These are phyloP conservation scores for Ulota crispa DNA, from an alignment of 225 moss, liverwort and hornwort genomes.

Conservation along the genomic window DNA sequence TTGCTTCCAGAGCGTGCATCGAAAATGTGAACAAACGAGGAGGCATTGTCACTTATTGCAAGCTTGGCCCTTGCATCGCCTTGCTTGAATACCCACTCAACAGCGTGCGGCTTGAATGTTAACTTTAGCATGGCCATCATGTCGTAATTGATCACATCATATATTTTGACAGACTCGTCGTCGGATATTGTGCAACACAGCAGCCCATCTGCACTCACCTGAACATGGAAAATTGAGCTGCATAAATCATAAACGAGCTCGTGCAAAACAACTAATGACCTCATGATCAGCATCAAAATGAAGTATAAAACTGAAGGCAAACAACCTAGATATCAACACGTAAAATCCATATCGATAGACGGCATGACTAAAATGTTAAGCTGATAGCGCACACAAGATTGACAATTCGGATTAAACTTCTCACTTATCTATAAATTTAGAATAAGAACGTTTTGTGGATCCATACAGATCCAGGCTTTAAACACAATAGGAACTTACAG, in stretches of 20 bases:
- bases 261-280: not conserved
- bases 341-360: not conserved
- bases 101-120: slow-evolving; percentile 70
- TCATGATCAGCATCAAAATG: not conserved
- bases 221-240: slow-evolving; percentile 30
- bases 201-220: slow-evolving; percentile 98
- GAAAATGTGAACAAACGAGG: slow-evolving; percentile 66
- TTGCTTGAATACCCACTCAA: slow-evolving; percentile 93
- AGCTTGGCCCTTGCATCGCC: slow-evolving; percentile 97
- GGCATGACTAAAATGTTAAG: not conserved
- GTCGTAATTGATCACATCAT: slow-evolving; percentile 97
- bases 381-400: not conserved
- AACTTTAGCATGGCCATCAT: slow-evolving; percentile 99
- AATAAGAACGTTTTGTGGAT: not conserved
- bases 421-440: not conserved
- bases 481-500: slow-evolving; percentile 51
- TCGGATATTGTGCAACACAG: slow-evolving; percentile 96
- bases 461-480: not conserved
- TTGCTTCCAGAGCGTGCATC: slow-evolving; percentile 92
- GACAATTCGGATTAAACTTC: not conserved
- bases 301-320: not conserved
- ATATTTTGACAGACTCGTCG: slow-evolving; percentile 85
- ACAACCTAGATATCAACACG: not conserved
- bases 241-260: slow-evolving; percentile 12
- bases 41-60: slow-evolving; percentile 75